A percentile compares a stretch with the other conserved stretches of the same genome.
These are phyloP conservation scores for Leccinum barrowsii DNA, from an alignment of 768 basidiomycete genomes.

Conservation along the genomic window DNA sequence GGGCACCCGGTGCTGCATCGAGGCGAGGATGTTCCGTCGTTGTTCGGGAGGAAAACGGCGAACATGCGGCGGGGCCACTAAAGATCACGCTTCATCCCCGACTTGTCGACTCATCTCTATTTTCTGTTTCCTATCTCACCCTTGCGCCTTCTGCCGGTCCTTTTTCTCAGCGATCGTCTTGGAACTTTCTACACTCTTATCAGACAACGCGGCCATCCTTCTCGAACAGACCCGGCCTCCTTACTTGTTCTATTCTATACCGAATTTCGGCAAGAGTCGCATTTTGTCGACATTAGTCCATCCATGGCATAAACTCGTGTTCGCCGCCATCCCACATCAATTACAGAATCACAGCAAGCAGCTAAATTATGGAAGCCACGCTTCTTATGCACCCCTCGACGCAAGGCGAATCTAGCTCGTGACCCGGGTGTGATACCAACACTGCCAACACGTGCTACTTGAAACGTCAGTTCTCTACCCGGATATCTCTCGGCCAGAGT, in stretches of 20 bases:
- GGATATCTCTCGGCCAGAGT: constrained; percentile 28
- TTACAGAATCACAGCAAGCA: constrained; percentile 17
- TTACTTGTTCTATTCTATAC: constrained; percentile 5
- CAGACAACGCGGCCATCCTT: constrained; percentile 1
- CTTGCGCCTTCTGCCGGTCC: neutral
- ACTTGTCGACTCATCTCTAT: neutral
- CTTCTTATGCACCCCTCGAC: constrained; percentile 24
- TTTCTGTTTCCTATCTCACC: constrained; percentile 1
- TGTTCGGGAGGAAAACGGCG: neutral
- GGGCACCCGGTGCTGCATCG: neutral
- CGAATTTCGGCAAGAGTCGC: constrained; percentile 12
- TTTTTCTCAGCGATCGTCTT: constrained; percentile 8
- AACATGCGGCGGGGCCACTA: neutral
- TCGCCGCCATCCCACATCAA: constrained; percentile 12
- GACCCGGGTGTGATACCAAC: constrained; percentile 28
- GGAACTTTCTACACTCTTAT: constrained; percentile 21
- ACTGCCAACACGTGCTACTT: constrained; percentile 26
- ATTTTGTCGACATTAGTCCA: constrained; percentile 1
- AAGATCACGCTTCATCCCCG: neutral
- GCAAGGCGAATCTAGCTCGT: constrained; percentile 26
- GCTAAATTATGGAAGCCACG: constrained; percentile 20
- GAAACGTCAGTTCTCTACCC: constrained; percentile 25
- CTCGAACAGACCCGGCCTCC: constrained; percentile 8
- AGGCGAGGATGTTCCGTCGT: neutral
- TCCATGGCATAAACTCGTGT: constrained; percentile 22